These are phyloP conservation scores for Psilocybe sp. DNA, from an alignment of 768 basidiomycete species.

Conservation along the genomic window DNA sequence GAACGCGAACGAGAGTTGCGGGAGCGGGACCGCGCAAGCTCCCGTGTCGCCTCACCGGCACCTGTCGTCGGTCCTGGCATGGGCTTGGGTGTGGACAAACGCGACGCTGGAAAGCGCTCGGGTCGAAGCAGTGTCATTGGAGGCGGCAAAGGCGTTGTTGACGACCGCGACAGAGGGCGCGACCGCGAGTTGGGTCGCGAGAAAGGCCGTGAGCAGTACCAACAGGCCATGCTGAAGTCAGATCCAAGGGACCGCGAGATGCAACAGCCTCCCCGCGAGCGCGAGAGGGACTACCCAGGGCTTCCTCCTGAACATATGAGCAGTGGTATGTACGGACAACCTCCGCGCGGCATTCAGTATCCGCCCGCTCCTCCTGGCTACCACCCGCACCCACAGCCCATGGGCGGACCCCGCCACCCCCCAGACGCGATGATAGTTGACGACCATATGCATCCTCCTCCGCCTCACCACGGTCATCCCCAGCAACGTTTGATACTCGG, in stretches of 20 bases:
- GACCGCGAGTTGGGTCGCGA: slow-evolving; percentile 4
- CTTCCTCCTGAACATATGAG: slow-evolving; percentile 2
- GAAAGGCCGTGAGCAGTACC: slow-evolving; percentile 13
- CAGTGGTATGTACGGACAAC: background rate
- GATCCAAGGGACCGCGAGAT: too few species aligned
- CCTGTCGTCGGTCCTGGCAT: too few species aligned
- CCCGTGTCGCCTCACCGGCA: too few species aligned
- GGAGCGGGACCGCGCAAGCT: too few species aligned
- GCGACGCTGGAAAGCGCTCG: background rate
- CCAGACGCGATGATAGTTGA: slow-evolving; percentile 10
- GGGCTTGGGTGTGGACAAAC: too few species aligned
- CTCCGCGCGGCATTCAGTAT: background rate
- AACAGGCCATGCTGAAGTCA: slow-evolving; percentile 3
- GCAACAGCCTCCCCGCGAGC: background rate
- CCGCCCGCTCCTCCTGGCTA: slow-evolving; percentile 1
- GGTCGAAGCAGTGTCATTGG: slow-evolving; percentile 1
- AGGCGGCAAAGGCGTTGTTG: too few species aligned
- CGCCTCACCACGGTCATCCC: background rate
- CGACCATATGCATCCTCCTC: background rate
- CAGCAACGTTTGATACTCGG: background rate
- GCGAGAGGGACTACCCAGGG: slow-evolving; percentile 6
- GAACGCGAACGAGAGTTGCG: too few species aligned
- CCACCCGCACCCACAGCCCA: slow-evolving; percentile 2
- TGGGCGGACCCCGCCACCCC: background rate
- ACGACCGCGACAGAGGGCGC: too few species aligned